Percentiles rank a stretch among this genome's conserved stretches.
Conservation (phyloP, 2,329 filamentous ascomycete species). For the Stagonosporopsis chrysanthemi region DNA sequence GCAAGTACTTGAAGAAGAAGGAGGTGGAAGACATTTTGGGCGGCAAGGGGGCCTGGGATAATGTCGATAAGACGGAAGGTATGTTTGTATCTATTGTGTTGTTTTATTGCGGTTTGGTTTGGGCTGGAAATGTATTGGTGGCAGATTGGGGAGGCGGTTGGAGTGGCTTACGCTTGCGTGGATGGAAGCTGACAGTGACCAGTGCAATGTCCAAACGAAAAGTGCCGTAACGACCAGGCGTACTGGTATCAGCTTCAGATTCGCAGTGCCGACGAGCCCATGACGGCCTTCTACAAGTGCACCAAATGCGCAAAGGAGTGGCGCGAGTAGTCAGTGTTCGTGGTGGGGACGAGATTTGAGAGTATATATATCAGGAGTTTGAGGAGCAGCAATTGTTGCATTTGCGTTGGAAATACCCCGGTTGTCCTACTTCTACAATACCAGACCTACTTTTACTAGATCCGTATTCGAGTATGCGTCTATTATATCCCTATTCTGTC, state of each 20-base stretch:
- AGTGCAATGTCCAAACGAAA: slow-evolving; percentile 83
- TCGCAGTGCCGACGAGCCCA: slow-evolving; percentile 95
- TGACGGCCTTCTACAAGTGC: slow-evolving; percentile 89
- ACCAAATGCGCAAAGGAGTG: slow-evolving; percentile 24
- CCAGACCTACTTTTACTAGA: neutral
- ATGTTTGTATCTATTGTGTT: slow-evolving; percentile 11
- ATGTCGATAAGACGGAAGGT: slow-evolving; percentile 81
- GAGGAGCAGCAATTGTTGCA: neutral
- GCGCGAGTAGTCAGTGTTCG: slow-evolving; percentile 10
- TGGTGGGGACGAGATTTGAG: neutral
- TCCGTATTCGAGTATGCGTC: neutral
- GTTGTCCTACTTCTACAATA: slow-evolving; percentile 11
- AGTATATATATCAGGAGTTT: slow-evolving; percentile 16
- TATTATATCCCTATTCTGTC: neutral
- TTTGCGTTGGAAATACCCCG: slow-evolving; percentile 21
- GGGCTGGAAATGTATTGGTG: too few species aligned
- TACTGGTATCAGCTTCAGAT: slow-evolving; percentile 98
- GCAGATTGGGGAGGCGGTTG: too few species aligned
- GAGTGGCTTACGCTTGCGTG: neutral
- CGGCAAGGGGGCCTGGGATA: slow-evolving; percentile 86
- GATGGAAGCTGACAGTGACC: slow-evolving; percentile 3
- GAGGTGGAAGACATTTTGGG: slow-evolving; percentile 91
- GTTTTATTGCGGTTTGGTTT: too few species aligned
- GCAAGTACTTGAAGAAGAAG: slow-evolving; percentile 79
- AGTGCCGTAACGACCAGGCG: slow-evolving; percentile 82